Percentiles rank a stretch among this genome's conserved stretches.
phyloP scores from a whole-genome alignment of 176 grass and related monocot genomes.

The Aegilops speltoides region DNA sequence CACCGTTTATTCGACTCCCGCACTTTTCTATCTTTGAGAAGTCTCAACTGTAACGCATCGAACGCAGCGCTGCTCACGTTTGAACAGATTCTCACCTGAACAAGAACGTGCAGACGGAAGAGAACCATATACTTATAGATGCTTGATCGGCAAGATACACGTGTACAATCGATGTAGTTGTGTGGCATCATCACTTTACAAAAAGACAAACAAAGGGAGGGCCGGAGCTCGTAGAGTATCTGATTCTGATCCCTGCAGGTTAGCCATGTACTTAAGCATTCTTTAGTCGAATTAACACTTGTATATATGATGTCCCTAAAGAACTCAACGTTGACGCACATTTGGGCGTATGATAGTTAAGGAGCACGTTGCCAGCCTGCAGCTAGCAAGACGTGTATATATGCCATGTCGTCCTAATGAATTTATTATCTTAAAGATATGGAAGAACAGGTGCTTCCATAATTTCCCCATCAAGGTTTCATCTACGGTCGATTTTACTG shows the following conservation, averaged over 20 bases:
- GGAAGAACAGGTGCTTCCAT: too few species aligned
- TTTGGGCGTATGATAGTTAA: background rate
- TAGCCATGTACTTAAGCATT: background rate
- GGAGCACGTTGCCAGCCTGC: background rate
- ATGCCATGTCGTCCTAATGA: too few species aligned
- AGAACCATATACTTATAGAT: background rate
- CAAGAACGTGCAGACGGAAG: background rate
- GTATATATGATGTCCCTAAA: constrained; percentile 1
- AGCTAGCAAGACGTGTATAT: too few species aligned
- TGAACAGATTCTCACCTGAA: background rate
- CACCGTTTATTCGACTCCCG: too few species aligned
- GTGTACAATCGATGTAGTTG: background rate
- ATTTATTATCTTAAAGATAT: too few species aligned
- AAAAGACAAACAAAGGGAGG: background rate
- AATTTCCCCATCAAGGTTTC: too few species aligned
- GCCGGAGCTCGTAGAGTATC: background rate
- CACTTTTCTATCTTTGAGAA: too few species aligned
- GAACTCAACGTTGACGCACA: background rate
- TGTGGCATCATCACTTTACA: constrained; percentile 23
- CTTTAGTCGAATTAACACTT: constrained; percentile 16
- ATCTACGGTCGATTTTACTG: background rate
- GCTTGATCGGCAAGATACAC: background rate
- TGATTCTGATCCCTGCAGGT: constrained; percentile 30
- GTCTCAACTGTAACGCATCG: too few species aligned
- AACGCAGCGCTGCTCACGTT: background rate